A percentile compares a stretch with the other conserved stretches of the same genome.
Evolutionary conservation across 2,329 filamentous ascomycete species (phyloP).

Genomic region (Botrytis tulipae): DNA sequence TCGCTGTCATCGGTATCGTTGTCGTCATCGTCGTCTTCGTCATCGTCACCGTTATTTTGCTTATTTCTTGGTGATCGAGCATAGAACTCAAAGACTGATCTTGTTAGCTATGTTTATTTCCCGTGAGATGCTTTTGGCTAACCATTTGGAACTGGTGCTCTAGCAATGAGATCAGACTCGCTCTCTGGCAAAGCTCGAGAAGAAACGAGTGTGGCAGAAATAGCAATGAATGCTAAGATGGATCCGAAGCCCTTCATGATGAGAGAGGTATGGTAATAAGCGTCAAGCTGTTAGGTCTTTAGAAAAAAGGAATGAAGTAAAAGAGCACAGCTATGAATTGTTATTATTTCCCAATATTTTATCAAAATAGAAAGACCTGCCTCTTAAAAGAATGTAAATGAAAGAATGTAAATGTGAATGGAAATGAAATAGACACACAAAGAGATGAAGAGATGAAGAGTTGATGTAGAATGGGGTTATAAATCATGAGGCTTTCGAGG

Average conservation of each 20-base stretch:
- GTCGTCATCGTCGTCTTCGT: too few relatives aligned
- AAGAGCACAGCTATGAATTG: conserved; percentile 34
- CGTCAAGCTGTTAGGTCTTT: conserved; percentile 31
- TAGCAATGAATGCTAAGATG: conserved; percentile 41
- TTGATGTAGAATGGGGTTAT: conserved; percentile 24
- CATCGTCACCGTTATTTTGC: not conserved
- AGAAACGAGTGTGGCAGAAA: conserved; percentile 40
- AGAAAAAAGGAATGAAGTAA: conserved; percentile 29
- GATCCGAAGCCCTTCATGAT: conserved; percentile 45
- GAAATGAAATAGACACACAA: not conserved
- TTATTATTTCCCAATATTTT: conserved; percentile 24
- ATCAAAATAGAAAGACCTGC: conserved; percentile 21
- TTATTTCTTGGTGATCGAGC: conserved; percentile 29
- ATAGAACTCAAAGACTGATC: conserved; percentile 26
- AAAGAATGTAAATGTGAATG: conserved; percentile 17
- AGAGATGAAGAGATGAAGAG: conserved; percentile 30
- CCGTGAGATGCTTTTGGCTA: not conserved
- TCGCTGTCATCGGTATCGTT: not conserved
- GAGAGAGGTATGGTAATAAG: conserved; percentile 26
- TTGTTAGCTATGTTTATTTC: conserved; percentile 11
- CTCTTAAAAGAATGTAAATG: conserved; percentile 30
- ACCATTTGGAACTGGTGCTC: conserved; percentile 28
- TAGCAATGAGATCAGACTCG: conserved; percentile 26
- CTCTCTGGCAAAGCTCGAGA: conserved; percentile 33
- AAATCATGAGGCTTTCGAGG: conserved; percentile 3